Evolutionary conservation across 306 rosid genomes (phyloP).

Genomic region (Rosa multiflora): DNA sequence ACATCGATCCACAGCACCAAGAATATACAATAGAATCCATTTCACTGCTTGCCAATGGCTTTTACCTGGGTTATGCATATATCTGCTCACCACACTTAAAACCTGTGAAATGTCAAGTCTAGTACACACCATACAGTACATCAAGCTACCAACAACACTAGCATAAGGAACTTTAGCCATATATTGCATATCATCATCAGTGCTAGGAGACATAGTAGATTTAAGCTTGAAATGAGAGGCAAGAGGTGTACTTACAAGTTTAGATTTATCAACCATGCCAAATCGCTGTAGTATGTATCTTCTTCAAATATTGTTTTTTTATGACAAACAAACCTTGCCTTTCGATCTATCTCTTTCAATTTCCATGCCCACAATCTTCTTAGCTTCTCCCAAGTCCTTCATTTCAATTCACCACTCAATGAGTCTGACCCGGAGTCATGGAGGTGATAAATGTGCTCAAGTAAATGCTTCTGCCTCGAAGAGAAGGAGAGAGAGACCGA

Average conservation of each 20-base stretch:
- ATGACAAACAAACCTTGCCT: not conserved
- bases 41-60: not conserved
- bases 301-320: not conserved
- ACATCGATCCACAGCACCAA: not conserved
- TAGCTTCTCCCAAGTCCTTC: not conserved
- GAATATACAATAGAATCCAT: not conserved
- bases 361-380: not conserved
- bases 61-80: not conserved
- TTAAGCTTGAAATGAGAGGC: not conserved
- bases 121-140: not conserved
- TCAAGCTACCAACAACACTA: not conserved
- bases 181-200: not conserved
- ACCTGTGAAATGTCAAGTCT: not conserved
- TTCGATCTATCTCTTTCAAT: not conserved
- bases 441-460: too few relatives aligned
- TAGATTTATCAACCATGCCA: not conserved
- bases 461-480: not conserved
- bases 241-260: not conserved
- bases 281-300: not conserved
- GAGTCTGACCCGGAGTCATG: too few relatives aligned
- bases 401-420: conserved; percentile 9
- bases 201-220: not conserved
- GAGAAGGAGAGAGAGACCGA: not conserved
- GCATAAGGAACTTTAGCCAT: not conserved
- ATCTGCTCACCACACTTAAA: not conserved